These are phyloP conservation scores for Xanthoparmelia taractica DNA, from an alignment of 495 filamentous ascomycete species.

Conservation along the genomic window DNA sequence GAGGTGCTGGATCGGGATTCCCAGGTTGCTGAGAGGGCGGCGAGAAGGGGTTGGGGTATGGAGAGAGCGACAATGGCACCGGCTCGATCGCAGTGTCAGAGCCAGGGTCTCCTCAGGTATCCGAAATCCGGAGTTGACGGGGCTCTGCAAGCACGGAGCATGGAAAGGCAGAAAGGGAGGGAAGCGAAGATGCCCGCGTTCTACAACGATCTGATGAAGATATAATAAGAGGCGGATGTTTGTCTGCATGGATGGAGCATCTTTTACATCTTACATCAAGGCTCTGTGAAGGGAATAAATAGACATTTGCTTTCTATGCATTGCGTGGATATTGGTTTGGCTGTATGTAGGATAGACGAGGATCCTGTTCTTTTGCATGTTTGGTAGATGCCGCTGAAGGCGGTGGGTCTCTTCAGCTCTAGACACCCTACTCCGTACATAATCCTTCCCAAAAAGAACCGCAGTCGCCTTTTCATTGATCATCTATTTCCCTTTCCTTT, in stretches of 20 bases:
- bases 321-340: background rate
- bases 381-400: background rate
- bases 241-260: background rate
- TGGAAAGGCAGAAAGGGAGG: background rate
- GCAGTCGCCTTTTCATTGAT: background rate
- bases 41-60: constrained; percentile 11
- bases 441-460: background rate
- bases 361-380: background rate
- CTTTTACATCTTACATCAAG: background rate
- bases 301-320: background rate
- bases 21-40: constrained; percentile 7
- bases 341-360: background rate
- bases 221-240: background rate
- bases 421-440: background rate
- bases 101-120: background rate
- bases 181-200: constrained; percentile 13
- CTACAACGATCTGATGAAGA: constrained; percentile 13
- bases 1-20: constrained; percentile 33
- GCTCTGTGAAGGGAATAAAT: background rate
- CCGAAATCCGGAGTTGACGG: background rate
- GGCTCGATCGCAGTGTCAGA: background rate
- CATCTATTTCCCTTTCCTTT: background rate
- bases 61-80: background rate
- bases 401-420: background rate
- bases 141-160: background rate